phyloP scores from a whole-genome alignment of 1,139 yeast species.

The Pichia sp. region DNA sequence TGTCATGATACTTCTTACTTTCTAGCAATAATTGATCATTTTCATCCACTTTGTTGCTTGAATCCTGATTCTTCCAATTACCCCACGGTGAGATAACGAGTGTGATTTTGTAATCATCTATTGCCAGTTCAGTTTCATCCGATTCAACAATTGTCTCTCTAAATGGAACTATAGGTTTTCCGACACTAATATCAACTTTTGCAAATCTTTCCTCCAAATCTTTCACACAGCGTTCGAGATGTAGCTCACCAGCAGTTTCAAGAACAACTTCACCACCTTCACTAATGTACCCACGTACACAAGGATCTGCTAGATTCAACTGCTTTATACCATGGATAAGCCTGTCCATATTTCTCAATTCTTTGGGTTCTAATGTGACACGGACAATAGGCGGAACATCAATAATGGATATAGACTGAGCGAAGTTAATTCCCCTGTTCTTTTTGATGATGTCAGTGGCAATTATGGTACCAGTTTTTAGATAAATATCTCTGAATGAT shows the following conservation, averaged over 20 bases:
- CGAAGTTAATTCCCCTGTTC: slow-evolving; percentile 53
- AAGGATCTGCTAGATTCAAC: slow-evolving; percentile 86
- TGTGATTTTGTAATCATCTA: slow-evolving; percentile 37
- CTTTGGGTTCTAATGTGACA: slow-evolving; percentile 90
- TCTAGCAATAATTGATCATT: slow-evolving; percentile 3
- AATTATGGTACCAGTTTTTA: slow-evolving; percentile 83
- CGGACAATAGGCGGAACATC: slow-evolving; percentile 83
- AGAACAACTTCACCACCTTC: slow-evolving; percentile 89
- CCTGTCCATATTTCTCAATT: slow-evolving; percentile 72
- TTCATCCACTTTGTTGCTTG: neutral
- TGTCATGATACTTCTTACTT: slow-evolving; percentile 47
- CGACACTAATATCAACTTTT: slow-evolving; percentile 77
- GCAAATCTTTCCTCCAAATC: slow-evolving; percentile 91
- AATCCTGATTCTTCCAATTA: neutral
- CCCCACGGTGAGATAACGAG: slow-evolving; percentile 10
- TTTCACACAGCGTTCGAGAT: slow-evolving; percentile 83
- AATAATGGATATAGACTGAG: slow-evolving; percentile 50
- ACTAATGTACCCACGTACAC: slow-evolving; percentile 78
- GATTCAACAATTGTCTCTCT: slow-evolving; percentile 68
- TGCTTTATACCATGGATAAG: slow-evolving; percentile 75
- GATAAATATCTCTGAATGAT: slow-evolving; percentile 61
- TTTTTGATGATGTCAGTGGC: slow-evolving; percentile 38
- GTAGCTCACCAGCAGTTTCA: slow-evolving; percentile 95
- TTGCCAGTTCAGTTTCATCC: slow-evolving; percentile 27
- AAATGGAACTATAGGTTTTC: slow-evolving; percentile 93